These are phyloP conservation scores for Pestalotiopsis fici DNA, from an alignment of 2,329 filamentous ascomycete species.

Conservation along the genomic window DNA sequence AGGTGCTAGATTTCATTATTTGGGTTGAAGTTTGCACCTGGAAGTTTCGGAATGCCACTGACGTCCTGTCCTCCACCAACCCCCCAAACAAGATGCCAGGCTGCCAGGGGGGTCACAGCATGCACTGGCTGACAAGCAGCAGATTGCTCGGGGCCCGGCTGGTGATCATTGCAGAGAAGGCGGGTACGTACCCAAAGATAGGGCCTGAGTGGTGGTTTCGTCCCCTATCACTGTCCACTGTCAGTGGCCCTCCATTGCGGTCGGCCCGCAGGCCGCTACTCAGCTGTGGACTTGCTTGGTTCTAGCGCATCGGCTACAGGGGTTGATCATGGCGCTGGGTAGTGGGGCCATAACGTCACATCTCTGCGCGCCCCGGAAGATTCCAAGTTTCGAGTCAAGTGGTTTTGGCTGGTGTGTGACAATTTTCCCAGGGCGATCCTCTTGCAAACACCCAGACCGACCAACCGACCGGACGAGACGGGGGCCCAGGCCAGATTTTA, in stretches of 20 bases:
- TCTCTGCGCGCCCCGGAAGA: background rate
- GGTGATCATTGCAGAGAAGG: no score
- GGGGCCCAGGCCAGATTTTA: background rate
- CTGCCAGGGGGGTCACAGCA: no score
- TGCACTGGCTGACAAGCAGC: background rate
- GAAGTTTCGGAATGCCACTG: background rate
- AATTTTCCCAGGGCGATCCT: background rate
- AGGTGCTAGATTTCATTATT: background rate
- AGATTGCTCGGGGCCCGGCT: background rate
- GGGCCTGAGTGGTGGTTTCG: no score
- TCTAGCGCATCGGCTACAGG: background rate
- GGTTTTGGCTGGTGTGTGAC: background rate
- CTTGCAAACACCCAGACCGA: background rate
- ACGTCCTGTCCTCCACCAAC: background rate
- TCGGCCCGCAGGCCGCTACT: background rate
- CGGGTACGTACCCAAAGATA: no score
- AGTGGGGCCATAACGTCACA: slow-evolving; percentile 3
- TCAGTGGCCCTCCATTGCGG: background rate
- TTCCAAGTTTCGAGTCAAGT: slow-evolving; percentile 8
- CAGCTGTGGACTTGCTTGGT: background rate
- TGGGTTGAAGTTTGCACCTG: background rate
- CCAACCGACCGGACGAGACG: background rate
- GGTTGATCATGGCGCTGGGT: background rate
- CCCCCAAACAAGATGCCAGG: background rate
- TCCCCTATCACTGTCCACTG: background rate